Evolutionary conservation across 495 filamentous ascomycete species (phyloP).

Genomic region (Viridothelium virens): DNA sequence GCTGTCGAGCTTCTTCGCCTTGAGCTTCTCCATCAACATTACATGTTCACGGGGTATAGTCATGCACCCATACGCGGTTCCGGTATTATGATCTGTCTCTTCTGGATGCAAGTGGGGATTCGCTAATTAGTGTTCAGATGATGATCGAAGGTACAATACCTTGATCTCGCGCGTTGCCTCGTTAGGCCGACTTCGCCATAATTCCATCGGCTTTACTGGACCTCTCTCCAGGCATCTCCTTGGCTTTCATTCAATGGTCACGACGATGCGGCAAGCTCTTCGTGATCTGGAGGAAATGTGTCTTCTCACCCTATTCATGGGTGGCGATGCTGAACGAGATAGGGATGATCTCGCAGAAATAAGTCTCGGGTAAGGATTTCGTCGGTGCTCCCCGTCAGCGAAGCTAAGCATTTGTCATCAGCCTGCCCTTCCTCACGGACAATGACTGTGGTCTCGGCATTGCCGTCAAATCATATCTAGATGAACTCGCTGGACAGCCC

Average conservation of each 20-base stretch:
- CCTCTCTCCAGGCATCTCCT: conserved; percentile 85
- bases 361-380: conserved; percentile 54
- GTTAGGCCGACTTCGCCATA: conserved; percentile 71
- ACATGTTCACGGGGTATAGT: conserved; percentile 51
- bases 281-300: conserved; percentile 79
- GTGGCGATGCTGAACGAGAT: conserved; percentile 64
- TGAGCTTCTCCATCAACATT: conserved; percentile 59
- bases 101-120: conserved; percentile 7
- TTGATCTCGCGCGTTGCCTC: conserved; percentile 78
- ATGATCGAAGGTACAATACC: conserved; percentile 40
- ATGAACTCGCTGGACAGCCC: conserved; percentile 58
- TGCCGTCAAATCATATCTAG: conserved; percentile 85
- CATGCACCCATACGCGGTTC: conserved; percentile 38
- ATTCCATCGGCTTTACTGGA: conserved; percentile 84
- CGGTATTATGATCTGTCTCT: conserved; percentile 10
- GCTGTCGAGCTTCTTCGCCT: conserved; percentile 74
- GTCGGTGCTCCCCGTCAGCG: conserved; percentile 14
- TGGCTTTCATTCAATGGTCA: conserved; percentile 75
- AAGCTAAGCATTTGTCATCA: conserved; percentile 30
- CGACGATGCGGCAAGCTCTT: conserved; percentile 65
- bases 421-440: conserved; percentile 77
- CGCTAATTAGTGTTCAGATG: conserved; percentile 53
- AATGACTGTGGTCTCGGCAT: conserved; percentile 79
- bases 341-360: conserved; percentile 63
- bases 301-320: conserved; percentile 68